phyloP scores from a whole-genome alignment of 345 rosid genomes.

The Erodium maritimum region DNA sequence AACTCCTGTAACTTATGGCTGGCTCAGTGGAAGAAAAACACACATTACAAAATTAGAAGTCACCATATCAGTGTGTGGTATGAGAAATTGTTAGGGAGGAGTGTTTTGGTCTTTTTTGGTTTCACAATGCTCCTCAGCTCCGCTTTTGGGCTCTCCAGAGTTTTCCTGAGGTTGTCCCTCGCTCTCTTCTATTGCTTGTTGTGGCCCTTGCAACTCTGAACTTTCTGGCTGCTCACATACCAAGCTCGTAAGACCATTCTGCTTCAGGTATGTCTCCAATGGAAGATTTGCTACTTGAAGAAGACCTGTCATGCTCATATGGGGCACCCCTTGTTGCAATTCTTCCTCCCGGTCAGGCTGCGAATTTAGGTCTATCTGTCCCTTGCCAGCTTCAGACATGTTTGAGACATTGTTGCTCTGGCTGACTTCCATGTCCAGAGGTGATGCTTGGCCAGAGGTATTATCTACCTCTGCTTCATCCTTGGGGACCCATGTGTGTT shows the following conservation, averaged over 20 bases:
- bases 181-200: constrained; percentile 24
- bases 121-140: constrained; percentile 29
- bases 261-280: constrained; percentile 71
- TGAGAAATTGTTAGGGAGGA: not conserved
- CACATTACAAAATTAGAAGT: not conserved
- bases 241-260: constrained; percentile 55
- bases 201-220: no score
- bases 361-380: constrained; percentile 65
- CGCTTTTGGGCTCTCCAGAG: constrained; percentile 19
- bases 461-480: constrained; percentile 77
- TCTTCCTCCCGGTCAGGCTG: constrained; percentile 58
- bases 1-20: not conserved
- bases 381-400: constrained; percentile 42
- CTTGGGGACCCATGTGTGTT: constrained; percentile 31
- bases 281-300: constrained; percentile 79
- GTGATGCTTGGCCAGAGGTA: no score
- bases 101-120: not conserved
- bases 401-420: constrained; percentile 24
- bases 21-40: not conserved
- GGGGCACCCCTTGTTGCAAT: constrained; percentile 15
- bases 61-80: not conserved
- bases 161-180: constrained; percentile 27
- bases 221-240: constrained; percentile 34
- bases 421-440: constrained; percentile 31
- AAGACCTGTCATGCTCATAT: constrained; percentile 68